Percentiles rank a stretch among this genome's conserved stretches.
Conservation (phyloP, 1,139 yeast species). For the Yamadazyma diddensiae region DNA sequence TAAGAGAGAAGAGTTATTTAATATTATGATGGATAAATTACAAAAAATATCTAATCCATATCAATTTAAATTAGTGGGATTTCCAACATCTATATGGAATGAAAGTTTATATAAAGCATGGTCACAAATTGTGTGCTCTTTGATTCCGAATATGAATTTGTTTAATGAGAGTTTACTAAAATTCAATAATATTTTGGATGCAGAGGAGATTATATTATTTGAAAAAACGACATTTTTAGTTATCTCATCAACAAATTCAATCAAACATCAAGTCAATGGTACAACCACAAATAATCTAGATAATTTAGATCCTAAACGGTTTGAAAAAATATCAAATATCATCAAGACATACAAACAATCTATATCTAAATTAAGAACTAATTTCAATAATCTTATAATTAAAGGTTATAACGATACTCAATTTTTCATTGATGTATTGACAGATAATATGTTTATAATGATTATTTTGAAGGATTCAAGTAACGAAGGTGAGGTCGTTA, state of each 20-base stretch:
- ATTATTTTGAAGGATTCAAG: conserved; percentile 49
- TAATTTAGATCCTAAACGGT: conserved; percentile 78
- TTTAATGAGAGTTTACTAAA: conserved; percentile 76
- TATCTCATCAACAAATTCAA: conserved; percentile 65
- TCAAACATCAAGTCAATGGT: conserved; percentile 20
- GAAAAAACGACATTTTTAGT: conserved; percentile 94
- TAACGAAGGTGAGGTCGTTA: conserved; percentile 21
- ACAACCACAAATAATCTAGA: conserved; percentile 19
- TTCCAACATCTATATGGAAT: conserved; percentile 97
- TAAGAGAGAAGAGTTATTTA: conserved; percentile 79
- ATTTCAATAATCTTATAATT: conserved; percentile 72
- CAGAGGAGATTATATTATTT: conserved; percentile 87
- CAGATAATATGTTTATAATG: conserved; percentile 76
- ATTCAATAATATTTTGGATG: conserved; percentile 74
- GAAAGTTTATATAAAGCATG: conserved; percentile 95
- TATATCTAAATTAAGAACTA: conserved; percentile 81
- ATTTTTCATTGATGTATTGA: conserved; percentile 63
- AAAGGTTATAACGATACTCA: conserved; percentile 72
- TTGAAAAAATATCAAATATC: conserved; percentile 90
- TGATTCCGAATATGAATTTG: conserved; percentile 85
- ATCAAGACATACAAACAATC: conserved; percentile 94
- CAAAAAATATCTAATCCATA: conserved; percentile 75
- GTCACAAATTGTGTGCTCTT: conserved; percentile 93
- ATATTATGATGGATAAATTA: conserved; percentile 78
- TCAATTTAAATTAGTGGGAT: conserved; percentile 79